These are phyloP conservation scores for Globisporangium nagaii DNA, from an alignment of 352 stramenopile species.

Conservation along the genomic window DNA sequence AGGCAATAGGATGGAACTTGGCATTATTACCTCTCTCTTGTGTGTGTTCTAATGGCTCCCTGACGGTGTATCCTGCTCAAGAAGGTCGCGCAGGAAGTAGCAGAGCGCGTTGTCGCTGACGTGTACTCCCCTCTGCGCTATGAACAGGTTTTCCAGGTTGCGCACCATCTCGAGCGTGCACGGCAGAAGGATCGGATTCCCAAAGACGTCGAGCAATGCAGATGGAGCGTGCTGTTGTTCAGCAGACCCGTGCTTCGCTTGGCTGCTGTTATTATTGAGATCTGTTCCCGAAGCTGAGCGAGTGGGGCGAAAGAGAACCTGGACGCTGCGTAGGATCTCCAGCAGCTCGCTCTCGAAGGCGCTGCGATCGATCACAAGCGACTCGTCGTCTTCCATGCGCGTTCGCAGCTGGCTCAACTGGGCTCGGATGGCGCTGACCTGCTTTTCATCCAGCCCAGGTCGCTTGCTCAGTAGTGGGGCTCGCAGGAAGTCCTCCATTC, in stretches of 20 bases:
- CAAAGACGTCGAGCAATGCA: constrained; percentile 34
- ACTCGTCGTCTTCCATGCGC: constrained; percentile 63
- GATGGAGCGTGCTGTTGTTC: background rate
- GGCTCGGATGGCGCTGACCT: constrained; percentile 23
- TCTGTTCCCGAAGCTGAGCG: background rate
- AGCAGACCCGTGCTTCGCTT: no score
- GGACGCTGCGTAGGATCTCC: constrained; percentile 26
- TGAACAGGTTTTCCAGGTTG: constrained; percentile 47
- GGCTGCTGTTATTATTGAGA: background rate
- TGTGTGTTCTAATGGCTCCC: background rate
- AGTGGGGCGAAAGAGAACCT: constrained; percentile 28
- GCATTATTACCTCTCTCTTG: background rate
- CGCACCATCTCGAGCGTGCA: constrained; percentile 44
- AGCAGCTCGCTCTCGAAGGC: constrained; percentile 25
- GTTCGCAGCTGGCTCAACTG: constrained; percentile 39
- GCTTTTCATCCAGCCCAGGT: constrained; percentile 19
- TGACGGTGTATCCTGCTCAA: constrained; percentile 24
- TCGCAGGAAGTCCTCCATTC: constrained; percentile 44
- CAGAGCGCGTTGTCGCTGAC: constrained; percentile 52
- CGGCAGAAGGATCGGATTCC: constrained; percentile 30
- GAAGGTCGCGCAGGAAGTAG: constrained; percentile 66
- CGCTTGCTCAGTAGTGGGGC: constrained; percentile 50
- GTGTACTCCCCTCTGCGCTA: constrained; percentile 28
- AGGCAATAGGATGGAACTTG: background rate
- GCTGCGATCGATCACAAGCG: constrained; percentile 37